Percentiles rank a stretch among this genome's conserved stretches.
Evolutionary conservation across 2,329 filamentous ascomycete genomes (phyloP).

Genomic region (Arthroderma sp.): DNA sequence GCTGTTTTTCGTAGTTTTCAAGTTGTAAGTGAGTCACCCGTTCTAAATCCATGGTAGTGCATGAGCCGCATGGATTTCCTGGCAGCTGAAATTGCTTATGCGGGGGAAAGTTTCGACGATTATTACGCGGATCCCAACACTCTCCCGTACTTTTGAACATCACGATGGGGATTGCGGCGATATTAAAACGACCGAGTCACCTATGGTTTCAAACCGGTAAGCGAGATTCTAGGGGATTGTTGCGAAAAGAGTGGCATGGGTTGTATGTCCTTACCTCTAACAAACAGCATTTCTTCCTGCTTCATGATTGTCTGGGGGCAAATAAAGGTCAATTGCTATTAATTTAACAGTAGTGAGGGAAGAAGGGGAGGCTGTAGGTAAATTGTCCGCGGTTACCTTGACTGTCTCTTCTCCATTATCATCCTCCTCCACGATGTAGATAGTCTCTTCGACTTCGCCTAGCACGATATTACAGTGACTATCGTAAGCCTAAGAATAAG

Average conservation of each 20-base stretch:
- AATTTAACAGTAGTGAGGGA: not conserved
- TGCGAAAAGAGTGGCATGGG: not conserved
- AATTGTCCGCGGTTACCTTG: constrained; percentile 41
- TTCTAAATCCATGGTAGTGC: no score
- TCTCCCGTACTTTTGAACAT: constrained; percentile 1
- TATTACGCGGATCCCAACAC: not conserved
- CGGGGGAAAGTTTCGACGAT: not conserved
- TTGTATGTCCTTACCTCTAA: constrained; percentile 56
- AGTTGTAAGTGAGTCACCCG: no score
- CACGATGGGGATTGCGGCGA: constrained; percentile 41
- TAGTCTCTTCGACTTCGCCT: constrained; percentile 92
- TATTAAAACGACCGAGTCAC: constrained; percentile 60
- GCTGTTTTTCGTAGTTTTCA: not conserved
- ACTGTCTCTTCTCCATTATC: constrained; percentile 60
- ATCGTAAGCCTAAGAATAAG: constrained; percentile 66
- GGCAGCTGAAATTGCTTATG: not conserved
- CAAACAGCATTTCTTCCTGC: constrained; percentile 97
- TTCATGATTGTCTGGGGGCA: constrained; percentile 71
- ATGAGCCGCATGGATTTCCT: not conserved
- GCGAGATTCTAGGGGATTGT: constrained; percentile 12
- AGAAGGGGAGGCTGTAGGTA: not conserved
- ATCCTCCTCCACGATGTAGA: constrained; percentile 85
- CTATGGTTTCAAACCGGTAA: constrained; percentile 28
- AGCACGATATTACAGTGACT: constrained; percentile 96
- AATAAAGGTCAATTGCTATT: no score